Percentiles rank a stretch among this genome's conserved stretches.
These are phyloP conservation scores for Lyophyllum semitale DNA, from an alignment of 768 basidiomycete genomes.

Conservation along the genomic window DNA sequence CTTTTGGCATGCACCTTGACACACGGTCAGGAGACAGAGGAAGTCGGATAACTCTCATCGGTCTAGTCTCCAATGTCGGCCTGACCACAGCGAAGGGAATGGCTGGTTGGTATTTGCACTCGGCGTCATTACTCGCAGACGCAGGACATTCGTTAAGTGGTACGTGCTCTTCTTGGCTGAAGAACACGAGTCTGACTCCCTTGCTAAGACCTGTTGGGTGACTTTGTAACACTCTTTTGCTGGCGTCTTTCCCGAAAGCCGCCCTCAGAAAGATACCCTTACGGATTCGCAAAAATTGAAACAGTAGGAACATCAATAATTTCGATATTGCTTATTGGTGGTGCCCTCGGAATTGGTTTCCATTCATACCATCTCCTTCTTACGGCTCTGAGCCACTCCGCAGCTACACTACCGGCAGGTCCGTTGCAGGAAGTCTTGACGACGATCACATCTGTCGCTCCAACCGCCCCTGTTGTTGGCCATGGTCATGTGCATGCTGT, in stretches of 20 bases:
- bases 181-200: conserved; percentile 5
- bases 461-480: conserved; percentile 52
- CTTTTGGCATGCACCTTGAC: neutral
- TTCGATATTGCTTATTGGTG: conserved; percentile 82
- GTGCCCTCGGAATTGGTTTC: conserved; percentile 82
- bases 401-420: conserved; percentile 65
- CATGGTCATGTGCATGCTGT: conserved; percentile 64
- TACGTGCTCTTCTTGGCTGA: conserved; percentile 35
- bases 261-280: conserved; percentile 82
- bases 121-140: conserved; percentile 88
- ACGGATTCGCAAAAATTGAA: conserved; percentile 93
- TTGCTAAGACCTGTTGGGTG: conserved; percentile 74
- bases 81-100: conserved; percentile 83
- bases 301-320: conserved; percentile 92
- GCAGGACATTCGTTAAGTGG: conserved; percentile 91
- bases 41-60: conserved; percentile 81
- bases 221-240: conserved; percentile 87
- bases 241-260: conserved; percentile 84
- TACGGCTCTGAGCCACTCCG: conserved; percentile 67
- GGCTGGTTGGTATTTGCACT: conserved; percentile 90
- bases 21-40: conserved; percentile 69
- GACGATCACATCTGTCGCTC: conserved; percentile 54
- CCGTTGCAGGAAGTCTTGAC: conserved; percentile 63
- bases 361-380: conserved; percentile 88
- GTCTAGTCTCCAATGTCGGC: conserved; percentile 78